Conservation (phyloP, 805 yeast species). For the Grigorovia yakushimaensis region DNA sequence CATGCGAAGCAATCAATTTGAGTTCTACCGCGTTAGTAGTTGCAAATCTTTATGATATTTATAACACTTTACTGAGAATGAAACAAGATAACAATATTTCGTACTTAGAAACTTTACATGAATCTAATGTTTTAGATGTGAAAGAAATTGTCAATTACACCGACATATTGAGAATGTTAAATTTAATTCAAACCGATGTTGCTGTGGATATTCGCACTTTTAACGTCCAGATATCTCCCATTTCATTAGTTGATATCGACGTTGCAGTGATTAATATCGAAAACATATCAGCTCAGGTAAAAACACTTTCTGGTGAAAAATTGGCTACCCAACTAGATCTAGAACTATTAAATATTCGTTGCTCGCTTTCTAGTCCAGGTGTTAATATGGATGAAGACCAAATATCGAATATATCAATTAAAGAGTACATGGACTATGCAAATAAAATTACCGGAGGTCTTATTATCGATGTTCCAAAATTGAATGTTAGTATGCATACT, state of each 20-base stretch:
- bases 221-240: slow-evolving; percentile 67
- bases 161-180: slow-evolving; percentile 23
- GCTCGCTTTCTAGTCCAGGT: slow-evolving; percentile 57
- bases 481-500: slow-evolving; percentile 66
- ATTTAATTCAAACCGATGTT: slow-evolving; percentile 51
- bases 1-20: slow-evolving; percentile 44
- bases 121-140: slow-evolving; percentile 34
- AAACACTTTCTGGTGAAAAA: slow-evolving; percentile 30
- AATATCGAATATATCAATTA: slow-evolving; percentile 37
- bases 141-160: slow-evolving; percentile 19
- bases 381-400: slow-evolving; percentile 41
- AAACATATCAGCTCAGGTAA: slow-evolving; percentile 41
- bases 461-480: slow-evolving; percentile 70
- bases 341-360: slow-evolving; percentile 49
- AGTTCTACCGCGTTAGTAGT: slow-evolving; percentile 80
- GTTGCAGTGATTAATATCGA: slow-evolving; percentile 57
- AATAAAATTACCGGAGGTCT: slow-evolving; percentile 64
- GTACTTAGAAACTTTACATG: slow-evolving; percentile 65
- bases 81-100: slow-evolving; percentile 62
- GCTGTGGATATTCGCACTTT: slow-evolving; percentile 50
- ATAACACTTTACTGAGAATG: slow-evolving; percentile 59
- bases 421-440: slow-evolving; percentile 47
- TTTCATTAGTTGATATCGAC: slow-evolving; percentile 66
- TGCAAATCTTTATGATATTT: slow-evolving; percentile 70
- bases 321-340: slow-evolving; percentile 49